A percentile compares a stretch with the other conserved stretches of the same genome.
Evolutionary conservation across 257 asterid genomes (phyloP).

Genomic region (Solanum sejunctum): DNA sequence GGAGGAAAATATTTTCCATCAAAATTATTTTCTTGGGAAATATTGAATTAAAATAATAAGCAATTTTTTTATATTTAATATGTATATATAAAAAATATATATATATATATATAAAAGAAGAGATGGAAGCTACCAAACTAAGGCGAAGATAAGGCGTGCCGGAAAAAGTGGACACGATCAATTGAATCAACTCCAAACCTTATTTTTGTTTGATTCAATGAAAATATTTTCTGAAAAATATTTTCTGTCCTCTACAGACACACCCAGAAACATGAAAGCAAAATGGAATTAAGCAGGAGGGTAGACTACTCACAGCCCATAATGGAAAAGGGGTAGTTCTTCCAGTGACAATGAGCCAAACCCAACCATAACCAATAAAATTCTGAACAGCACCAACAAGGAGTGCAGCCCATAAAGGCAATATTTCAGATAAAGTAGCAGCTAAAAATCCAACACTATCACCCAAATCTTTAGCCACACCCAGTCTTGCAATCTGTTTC

Average conservation of each 20-base stretch:
- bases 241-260: too few species aligned
- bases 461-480: conserved; percentile 47
- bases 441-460: conserved; percentile 45
- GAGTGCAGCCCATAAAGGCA: conserved; percentile 43
- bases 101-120: too few species aligned
- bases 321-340: conserved; percentile 22
- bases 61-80: too few species aligned
- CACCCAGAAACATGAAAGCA: not conserved
- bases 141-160: too few species aligned
- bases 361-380: conserved; percentile 39
- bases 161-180: not conserved
- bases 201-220: too few species aligned
- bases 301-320: conserved; percentile 36
- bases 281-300: not conserved
- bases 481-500: conserved; percentile 28
- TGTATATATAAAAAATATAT: too few species aligned
- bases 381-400: conserved; percentile 35
- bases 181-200: too few species aligned
- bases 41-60: too few species aligned
- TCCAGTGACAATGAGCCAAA: conserved; percentile 38
- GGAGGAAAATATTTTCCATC: too few species aligned
- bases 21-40: too few species aligned
- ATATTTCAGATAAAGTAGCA: conserved; percentile 30
- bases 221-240: too few species aligned
- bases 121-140: too few species aligned